Evolutionary conservation across 441 rosid species (phyloP).

Genomic region (Gossypium davidsonii): DNA sequence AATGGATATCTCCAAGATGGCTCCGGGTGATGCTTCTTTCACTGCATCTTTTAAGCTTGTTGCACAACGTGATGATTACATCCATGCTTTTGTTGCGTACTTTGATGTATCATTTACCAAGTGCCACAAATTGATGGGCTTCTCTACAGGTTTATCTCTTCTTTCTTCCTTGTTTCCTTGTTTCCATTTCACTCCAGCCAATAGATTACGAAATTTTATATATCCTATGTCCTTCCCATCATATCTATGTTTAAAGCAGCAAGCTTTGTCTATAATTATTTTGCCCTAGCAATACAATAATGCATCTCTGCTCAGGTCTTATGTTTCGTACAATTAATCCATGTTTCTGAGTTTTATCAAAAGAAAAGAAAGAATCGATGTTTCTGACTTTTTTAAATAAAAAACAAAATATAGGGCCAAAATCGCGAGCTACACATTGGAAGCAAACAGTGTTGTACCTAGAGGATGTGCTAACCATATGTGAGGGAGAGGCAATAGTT

Average conservation of each 20-base stretch:
- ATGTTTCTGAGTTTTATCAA: neutral
- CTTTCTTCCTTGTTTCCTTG: neutral
- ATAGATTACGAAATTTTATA: neutral
- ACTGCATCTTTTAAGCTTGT: slow-evolving; percentile 88
- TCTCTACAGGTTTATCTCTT: slow-evolving; percentile 72
- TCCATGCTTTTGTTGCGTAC: slow-evolving; percentile 95
- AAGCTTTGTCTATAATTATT: neutral
- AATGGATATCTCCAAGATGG: slow-evolving; percentile 96
- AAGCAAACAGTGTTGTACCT: slow-evolving; percentile 91
- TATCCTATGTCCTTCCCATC: neutral
- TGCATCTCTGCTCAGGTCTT: neutral
- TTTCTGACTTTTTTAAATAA: neutral
- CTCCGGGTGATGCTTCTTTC: slow-evolving; percentile 95
- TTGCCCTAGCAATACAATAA: neutral
- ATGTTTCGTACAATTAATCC: neutral
- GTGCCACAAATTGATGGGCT: slow-evolving; percentile 87
- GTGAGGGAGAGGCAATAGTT: slow-evolving; percentile 77
- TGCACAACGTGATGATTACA: slow-evolving; percentile 89
- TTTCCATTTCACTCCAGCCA: neutral
- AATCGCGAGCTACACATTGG: slow-evolving; percentile 87
- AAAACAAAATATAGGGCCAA: slow-evolving; percentile 38
- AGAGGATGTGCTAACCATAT: slow-evolving; percentile 84
- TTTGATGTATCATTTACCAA: slow-evolving; percentile 91
- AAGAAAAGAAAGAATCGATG: neutral
- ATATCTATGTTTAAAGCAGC: neutral